Percentiles rank a stretch among this genome's conserved stretches.
These are phyloP conservation scores for Suhomyces prunicola DNA, from an alignment of 805 yeast genomes.

Conservation along the genomic window DNA sequence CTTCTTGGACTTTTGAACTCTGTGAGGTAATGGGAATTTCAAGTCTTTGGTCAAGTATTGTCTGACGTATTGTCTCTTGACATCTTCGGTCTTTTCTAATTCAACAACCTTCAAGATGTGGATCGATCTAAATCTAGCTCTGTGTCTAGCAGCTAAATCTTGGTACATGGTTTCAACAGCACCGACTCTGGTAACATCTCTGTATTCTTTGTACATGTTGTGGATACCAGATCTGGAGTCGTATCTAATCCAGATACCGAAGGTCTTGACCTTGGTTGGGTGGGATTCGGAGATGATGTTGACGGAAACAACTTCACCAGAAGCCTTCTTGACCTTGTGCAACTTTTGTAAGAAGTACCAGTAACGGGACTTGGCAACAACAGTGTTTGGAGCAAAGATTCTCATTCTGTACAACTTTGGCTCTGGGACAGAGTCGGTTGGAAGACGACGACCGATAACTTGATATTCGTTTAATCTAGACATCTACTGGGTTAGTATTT, in stretches of 20 bases:
- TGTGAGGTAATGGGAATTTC: slow-evolving; percentile 99
- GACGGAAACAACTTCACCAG: slow-evolving; percentile 97
- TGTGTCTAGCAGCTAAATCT: slow-evolving; percentile 99
- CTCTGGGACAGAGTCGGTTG: slow-evolving; percentile 98
- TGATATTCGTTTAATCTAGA: slow-evolving; percentile 98
- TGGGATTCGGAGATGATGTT: slow-evolving; percentile 88
- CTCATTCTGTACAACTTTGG: slow-evolving; percentile 99
- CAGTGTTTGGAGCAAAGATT: slow-evolving; percentile 98
- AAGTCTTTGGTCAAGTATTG: slow-evolving; percentile 94
- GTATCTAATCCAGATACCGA: slow-evolving; percentile 99
- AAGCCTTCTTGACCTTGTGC: slow-evolving; percentile 99
- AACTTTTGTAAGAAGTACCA: slow-evolving; percentile 99
- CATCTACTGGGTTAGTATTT: slow-evolving; percentile 38
- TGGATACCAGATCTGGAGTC: slow-evolving; percentile 99
- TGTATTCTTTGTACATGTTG: slow-evolving; percentile 99
- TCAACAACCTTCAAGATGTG: slow-evolving; percentile 99
- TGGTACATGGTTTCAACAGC: slow-evolving; percentile 98
- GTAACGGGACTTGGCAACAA: slow-evolving; percentile 99
- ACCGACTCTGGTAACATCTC: slow-evolving; percentile 98
- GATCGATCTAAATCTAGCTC: slow-evolving; percentile 99
- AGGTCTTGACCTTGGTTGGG: slow-evolving; percentile 99
- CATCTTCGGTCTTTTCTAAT: slow-evolving; percentile 95
- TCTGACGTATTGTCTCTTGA: slow-evolving; percentile 98
- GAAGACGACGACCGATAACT: slow-evolving; percentile 99
- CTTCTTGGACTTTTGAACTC: slow-evolving; percentile 87